phyloP scores from a whole-genome alignment of 495 filamentous ascomycete species.

The Penicillium antarcticum region DNA sequence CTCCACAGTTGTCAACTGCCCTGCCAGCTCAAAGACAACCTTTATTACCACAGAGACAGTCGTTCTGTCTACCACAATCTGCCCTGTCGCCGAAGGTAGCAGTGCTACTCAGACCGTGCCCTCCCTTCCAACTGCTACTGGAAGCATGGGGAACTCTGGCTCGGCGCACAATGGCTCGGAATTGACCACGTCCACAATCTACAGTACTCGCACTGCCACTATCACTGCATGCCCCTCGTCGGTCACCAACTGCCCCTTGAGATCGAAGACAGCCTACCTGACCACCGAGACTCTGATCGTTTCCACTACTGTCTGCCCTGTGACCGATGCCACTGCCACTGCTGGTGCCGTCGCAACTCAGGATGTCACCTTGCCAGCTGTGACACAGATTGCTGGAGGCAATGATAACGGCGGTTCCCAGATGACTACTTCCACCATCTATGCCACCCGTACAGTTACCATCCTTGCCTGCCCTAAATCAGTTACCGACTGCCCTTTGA shows the following conservation, averaged over 20 bases:
- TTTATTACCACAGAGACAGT: constrained; percentile 11
- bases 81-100: constrained; percentile 9
- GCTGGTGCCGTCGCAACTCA: constrained; percentile 3
- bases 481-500: constrained; percentile 7
- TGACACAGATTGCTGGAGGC: background rate
- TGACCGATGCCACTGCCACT: constrained; percentile 2
- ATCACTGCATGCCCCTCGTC: constrained; percentile 17
- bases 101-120: background rate
- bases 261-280: constrained; percentile 5
- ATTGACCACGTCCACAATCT: constrained; percentile 12
- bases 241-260: constrained; percentile 11
- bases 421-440: constrained; percentile 6
- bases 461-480: constrained; percentile 2
- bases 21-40: constrained; percentile 3
- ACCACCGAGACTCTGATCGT: constrained; percentile 16
- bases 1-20: constrained; percentile 11
- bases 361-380: background rate
- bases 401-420: background rate
- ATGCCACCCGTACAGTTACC: background rate
- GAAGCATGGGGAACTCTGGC: background rate
- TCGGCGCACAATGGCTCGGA: background rate
- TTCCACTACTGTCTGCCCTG: constrained; percentile 14
- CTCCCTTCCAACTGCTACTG: background rate
- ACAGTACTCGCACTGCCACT: constrained; percentile 12
- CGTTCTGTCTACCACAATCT: constrained; percentile 13